Base-by-base conservation (phyloP, 495 filamentous ascomycete genomes). In the Cercophora sp. region DNA sequence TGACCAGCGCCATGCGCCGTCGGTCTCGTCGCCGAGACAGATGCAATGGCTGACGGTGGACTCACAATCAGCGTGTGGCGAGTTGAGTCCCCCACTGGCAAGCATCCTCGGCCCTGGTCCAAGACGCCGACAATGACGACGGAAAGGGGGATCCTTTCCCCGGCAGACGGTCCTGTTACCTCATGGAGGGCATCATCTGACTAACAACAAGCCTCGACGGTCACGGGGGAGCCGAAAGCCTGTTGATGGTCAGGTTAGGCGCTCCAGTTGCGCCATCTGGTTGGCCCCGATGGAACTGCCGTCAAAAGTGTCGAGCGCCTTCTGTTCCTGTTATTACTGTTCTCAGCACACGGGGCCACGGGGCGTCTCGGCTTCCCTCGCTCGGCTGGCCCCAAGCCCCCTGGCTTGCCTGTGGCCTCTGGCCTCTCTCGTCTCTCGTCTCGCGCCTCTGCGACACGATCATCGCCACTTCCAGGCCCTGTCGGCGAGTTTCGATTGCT, bases 151-250 rank as follows among this genome's bases (percentile, higher is more conserved):
- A 51, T 51, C 36, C 22, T 51, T 19, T 35, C 48, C 48, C 24
- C 29, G 35, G 22, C 25, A 29, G 36, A 22, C 22, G 13, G 3
- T 29, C 36, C 36, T 36, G 22, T 42, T 51, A 51, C 48, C 48
- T 51, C 23, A 29, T 42, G 22, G 36, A 51, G 48, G 26, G 16
- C 25, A 22, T 51, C 48, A 41, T 40, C 48, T 51, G 48, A 51
- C 48, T 20, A 40, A 51, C 48, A 35, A 41, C 23, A 51, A 29
- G 48, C 35, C 23, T 22, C 16, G 26, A 6, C 29, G 16, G 35
- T 26, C 15, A 23, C 20, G 23, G 37, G 29, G 25, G 23, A 26
- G 35, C 35, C 22, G 48, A 35, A 29, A 51, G 15, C 25, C 34
- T 15, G 35, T 16, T 36, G 20, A 15, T 18, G 18, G 19, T 25